These are phyloP conservation scores for Chlamydomonas applanata DNA, from an alignment of 139 green algal species.

Conservation along the genomic window DNA sequence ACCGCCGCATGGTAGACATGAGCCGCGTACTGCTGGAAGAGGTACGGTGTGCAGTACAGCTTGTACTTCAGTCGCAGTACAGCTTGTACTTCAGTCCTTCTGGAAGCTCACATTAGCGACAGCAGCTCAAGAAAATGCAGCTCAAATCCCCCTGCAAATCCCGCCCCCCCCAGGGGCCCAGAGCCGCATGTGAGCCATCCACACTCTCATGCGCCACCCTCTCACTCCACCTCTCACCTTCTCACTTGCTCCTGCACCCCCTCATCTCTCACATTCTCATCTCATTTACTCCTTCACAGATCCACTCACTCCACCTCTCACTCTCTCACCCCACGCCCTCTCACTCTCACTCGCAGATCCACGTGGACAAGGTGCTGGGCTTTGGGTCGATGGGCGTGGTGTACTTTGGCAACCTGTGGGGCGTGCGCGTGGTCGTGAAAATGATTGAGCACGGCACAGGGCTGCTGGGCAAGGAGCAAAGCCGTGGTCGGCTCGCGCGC, in stretches of 20 bases:
- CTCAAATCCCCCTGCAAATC: not conserved
- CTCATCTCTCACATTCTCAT: too few species aligned
- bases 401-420: constrained; percentile 40
- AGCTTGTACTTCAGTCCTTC: not conserved
- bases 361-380: constrained; percentile 32
- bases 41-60: constrained; percentile 7
- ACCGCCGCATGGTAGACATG: constrained; percentile 28
- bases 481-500: constrained; percentile 6
- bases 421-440: constrained; percentile 38
- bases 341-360: not conserved
- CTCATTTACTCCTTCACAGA: too few species aligned
- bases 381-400: constrained; percentile 50
- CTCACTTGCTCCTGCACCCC: not conserved
- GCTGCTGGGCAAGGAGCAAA: constrained; percentile 41
- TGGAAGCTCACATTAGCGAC: not conserved
- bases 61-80: not conserved
- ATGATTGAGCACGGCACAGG: constrained; percentile 45
- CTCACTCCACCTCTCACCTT: not conserved
- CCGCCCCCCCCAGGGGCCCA: too few species aligned
- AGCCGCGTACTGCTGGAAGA: constrained; percentile 29
- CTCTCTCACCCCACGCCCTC: not conserved
- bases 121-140: not conserved
- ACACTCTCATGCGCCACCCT: too few species aligned
- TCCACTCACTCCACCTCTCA: not conserved
- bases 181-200: too few species aligned